Evolutionary conservation across 2,329 filamentous ascomycete genomes (phyloP), one percentile per base, ranked within the genome.

Genomic region (Botrytis fragariae): DNA sequence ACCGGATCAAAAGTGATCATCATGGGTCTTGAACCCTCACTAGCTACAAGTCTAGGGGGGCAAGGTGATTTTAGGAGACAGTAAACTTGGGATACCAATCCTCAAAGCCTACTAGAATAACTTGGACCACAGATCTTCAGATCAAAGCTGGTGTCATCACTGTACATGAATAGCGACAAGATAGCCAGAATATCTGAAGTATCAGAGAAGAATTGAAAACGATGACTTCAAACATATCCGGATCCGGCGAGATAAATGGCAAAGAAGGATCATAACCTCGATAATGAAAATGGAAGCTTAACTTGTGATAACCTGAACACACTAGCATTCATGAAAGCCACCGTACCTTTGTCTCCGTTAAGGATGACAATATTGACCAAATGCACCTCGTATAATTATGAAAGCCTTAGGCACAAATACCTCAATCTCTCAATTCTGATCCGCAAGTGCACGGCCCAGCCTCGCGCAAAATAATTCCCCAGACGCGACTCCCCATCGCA

Each of bases 401-500:
- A 18, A 54, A 35, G 29, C 64, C 64, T 68, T 9, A 68, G 64
- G 45, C 64, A 48, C 7, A 1, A 39, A 54, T 18, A 20, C 44
- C 29, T 48, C 63, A 14, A 65, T 25, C 12, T 54, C 64, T 62
- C 39, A 32, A 48, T 37, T 71, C 48, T 59, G 57, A 65, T 48
- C 72, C 69, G 60, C 29, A 29, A 42, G 35, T 57, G 29, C 59
- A 64, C 57, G 48, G 69, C 61, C 72, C 67, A 67, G 32, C 39
- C 44, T 44, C 69, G 61, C 69, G 29, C 42, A 51, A 61, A 61
- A 64, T 70, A 71, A 39, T 63, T 72, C 39, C 63, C 63, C 71
- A 68, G 37, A 69, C 65, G 65, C 69, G n/a, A 70, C 54, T 63
- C 59, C 37, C 39, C 68, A 45, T 70, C 59, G 59, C 68, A 63